Evolutionary conservation across 2,329 filamentous ascomycete genomes (phyloP).

Genomic region (Periconia digitata): DNA sequence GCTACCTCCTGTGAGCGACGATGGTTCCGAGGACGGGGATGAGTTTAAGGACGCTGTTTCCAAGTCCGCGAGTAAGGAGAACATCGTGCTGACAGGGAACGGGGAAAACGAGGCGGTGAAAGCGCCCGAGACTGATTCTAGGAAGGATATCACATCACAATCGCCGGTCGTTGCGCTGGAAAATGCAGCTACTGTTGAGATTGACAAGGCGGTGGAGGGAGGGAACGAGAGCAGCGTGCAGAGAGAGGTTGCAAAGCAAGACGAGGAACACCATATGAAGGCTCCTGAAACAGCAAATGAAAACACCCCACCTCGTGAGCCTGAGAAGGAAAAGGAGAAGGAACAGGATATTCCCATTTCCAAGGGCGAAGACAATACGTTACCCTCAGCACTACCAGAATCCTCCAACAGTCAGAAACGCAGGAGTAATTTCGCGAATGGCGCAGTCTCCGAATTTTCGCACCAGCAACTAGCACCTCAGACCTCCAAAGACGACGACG

Average conservation of each 20-base stretch:
- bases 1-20: constrained; percentile 29
- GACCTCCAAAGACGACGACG: constrained; percentile 47
- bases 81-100: constrained; percentile 27
- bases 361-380: not conserved
- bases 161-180: not conserved
- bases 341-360: no score
- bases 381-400: not conserved
- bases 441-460: constrained; percentile 78
- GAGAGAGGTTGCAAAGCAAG: constrained; percentile 7
- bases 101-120: constrained; percentile 6
- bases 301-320: not conserved
- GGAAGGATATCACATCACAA: constrained; percentile 1
- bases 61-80: constrained; percentile 25
- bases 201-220: not conserved
- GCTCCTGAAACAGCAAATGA: not conserved
- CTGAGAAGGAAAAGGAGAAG: not conserved
- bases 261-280: not conserved
- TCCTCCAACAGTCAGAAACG: not conserved
- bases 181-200: not conserved
- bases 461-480: constrained; percentile 74
- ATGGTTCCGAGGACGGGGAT: constrained; percentile 25
- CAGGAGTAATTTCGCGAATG: constrained; percentile 11
- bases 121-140: constrained; percentile 7
- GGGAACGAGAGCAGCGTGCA: constrained; percentile 7
- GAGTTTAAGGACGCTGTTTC: constrained; percentile 32